phyloP scores from a whole-genome alignment of 495 filamentous ascomycete species.

The Daldinia childiae region DNA sequence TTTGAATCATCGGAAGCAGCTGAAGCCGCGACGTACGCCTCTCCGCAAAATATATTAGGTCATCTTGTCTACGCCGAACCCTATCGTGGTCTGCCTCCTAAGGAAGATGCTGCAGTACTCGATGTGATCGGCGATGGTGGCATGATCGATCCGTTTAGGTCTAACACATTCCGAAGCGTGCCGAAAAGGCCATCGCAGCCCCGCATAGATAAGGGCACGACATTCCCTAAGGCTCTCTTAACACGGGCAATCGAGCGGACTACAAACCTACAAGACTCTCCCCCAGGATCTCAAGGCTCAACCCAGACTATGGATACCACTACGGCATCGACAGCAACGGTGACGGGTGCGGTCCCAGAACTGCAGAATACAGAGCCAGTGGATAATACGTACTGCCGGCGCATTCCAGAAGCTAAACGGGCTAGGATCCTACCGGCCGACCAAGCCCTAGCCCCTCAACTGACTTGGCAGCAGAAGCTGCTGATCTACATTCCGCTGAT shows the following conservation, averaged over 20 bases:
- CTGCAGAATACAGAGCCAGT: constrained; percentile 39
- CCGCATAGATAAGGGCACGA: constrained; percentile 17
- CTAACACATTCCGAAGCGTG: constrained; percentile 16
- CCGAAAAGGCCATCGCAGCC: constrained; percentile 28
- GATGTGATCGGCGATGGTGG: constrained; percentile 51
- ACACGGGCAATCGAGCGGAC: neutral
- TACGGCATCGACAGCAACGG: constrained; percentile 69
- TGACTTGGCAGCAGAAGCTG: constrained; percentile 67
- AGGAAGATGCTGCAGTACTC: constrained; percentile 69
- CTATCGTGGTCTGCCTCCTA: constrained; percentile 75
- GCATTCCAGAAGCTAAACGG: constrained; percentile 60
- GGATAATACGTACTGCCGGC: constrained; percentile 50
- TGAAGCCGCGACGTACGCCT: constrained; percentile 75
- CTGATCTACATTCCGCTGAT: constrained; percentile 70
- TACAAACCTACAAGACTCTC: constrained; percentile 31
- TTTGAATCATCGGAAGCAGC: constrained; percentile 85
- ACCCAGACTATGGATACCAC: constrained; percentile 59
- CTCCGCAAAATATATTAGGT: constrained; percentile 79
- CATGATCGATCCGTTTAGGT: constrained; percentile 34
- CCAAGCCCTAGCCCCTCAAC: constrained; percentile 73
- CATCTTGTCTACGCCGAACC: constrained; percentile 80
- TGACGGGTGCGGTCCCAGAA: constrained; percentile 52
- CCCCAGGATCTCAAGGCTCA: constrained; percentile 55
- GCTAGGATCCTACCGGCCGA: constrained; percentile 61
- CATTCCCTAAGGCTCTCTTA: constrained; percentile 13